Evolutionary conservation across 805 yeast species (phyloP), one percentile per base, ranked within the genome.

Genomic region (Maudiozyma bulderi): DNA sequence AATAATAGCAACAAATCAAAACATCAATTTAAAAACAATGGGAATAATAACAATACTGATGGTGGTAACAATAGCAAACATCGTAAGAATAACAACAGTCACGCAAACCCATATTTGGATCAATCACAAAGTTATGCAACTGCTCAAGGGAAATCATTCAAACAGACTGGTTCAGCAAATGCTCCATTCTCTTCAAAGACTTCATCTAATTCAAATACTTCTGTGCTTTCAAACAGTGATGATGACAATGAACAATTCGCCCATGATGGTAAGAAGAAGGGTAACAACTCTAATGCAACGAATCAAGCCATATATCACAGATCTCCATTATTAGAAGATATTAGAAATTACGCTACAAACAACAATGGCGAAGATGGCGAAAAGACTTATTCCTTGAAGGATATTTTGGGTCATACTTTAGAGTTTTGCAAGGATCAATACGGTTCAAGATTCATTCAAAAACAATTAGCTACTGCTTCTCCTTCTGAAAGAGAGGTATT

Each of bases 381-480:
- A 44, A 80, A 80, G 52, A 51, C 43, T 11, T 84, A 80, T 62
- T 46, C 73, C 32, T 72, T 93, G 56, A 78, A 75, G 51, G 95
- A 86, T 60, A 81, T 91, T 35, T 78, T 80, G 56, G 96, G 95
- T 7, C 89, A 84, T 62, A 93, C 93, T 5, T 74, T 85, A 51
- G 98, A 91, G 66, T 91, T 93, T 58, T 80, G 95, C 46, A 86
- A 86, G 56, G 99, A 93, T 68, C 99, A 93, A 68, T 95, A 89
- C 64, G 99, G 99, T 3, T 90, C 98, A 5, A 75, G 99, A 54
- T 93, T 91, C 60, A 91, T 93, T 54, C 99, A 93, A 69, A 95
- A 90, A 58, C 84, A 85, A 59, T 72, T 91, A 44, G 84, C 81
- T 11, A 66, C 65, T 7, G 82, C 95, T 0, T 54, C 75, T 8